phyloP scores from a whole-genome alignment of 106 monocot genomes.

The Dioscorea alata region DNA sequence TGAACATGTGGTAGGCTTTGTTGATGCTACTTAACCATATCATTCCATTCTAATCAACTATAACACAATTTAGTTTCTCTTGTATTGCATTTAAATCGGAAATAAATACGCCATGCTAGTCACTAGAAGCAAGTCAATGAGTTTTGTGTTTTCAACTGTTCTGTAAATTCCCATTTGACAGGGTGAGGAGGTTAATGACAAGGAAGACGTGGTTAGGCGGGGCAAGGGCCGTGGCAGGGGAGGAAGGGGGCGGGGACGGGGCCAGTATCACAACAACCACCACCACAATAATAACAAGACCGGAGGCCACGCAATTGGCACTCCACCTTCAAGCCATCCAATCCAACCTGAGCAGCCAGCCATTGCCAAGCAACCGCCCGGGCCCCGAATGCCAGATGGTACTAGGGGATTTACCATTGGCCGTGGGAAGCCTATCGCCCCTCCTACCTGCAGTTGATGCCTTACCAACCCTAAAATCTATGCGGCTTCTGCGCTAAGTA shows the following conservation, averaged over 20 bases:
- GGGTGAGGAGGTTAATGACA: slow-evolving; percentile 48
- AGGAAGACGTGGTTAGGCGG: slow-evolving; percentile 31
- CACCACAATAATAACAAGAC: slow-evolving; percentile 11
- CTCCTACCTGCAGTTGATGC: background rate
- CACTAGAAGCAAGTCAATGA: too few relatives aligned
- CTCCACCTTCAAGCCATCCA: slow-evolving; percentile 24
- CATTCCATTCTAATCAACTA: too few relatives aligned
- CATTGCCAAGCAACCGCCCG: slow-evolving; percentile 52
- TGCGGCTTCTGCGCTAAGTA: background rate
- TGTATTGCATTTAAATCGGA: too few relatives aligned
- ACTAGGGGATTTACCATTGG: slow-evolving; percentile 76
- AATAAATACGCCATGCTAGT: too few relatives aligned
- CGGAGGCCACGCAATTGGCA: slow-evolving; percentile 29
- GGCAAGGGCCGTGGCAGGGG: slow-evolving; percentile 49
- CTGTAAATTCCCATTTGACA: slow-evolving; percentile 3
- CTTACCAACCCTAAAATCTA: background rate
- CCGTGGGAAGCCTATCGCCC: slow-evolving; percentile 36
- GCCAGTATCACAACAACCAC: slow-evolving; percentile 34
- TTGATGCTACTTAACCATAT: background rate
- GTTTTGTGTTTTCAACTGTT: background rate
- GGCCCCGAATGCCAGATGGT: slow-evolving; percentile 82
- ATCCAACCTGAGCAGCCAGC: slow-evolving; percentile 20
- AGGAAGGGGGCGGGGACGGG: slow-evolving; percentile 46
- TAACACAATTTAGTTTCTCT: too few relatives aligned
- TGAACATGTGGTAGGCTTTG: slow-evolving; percentile 33